Conservation (phyloP, 1,284 basidiomycete species). For the Tylopilus orsonianus region DNA sequence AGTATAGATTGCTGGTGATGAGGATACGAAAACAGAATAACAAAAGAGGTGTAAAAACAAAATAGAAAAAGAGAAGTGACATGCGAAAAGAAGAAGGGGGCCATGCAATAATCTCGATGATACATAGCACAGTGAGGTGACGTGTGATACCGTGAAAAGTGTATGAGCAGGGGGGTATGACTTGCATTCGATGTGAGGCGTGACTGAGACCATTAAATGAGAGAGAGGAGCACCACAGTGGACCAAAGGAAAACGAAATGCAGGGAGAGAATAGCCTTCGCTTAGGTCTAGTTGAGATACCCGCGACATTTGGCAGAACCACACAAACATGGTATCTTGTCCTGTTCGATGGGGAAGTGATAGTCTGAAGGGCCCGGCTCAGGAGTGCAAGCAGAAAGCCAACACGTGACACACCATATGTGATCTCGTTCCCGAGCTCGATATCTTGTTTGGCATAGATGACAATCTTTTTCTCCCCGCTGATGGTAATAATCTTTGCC, state of each 20-base stretch:
- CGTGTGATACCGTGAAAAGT: background rate
- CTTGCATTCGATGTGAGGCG: constrained; percentile 12
- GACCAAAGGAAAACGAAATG: background rate
- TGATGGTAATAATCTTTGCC: constrained; percentile 98
- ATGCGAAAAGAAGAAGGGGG: background rate
- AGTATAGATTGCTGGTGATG: constrained; percentile 24
- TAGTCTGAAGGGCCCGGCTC: constrained; percentile 57
- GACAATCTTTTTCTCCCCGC: constrained; percentile 98
- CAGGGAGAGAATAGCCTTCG: background rate
- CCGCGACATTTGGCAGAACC: constrained; percentile 86
- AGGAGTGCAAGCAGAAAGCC: background rate
- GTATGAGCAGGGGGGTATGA: constrained; percentile 22
- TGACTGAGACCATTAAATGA: constrained; percentile 10
- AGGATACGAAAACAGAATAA: constrained; percentile 7
- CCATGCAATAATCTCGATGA: constrained; percentile 28
- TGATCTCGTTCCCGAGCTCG: constrained; percentile 92
- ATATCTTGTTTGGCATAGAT: constrained; percentile 97
- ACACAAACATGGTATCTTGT: constrained; percentile 89
- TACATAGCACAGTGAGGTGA: constrained; percentile 29
- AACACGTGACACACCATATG: constrained; percentile 64
- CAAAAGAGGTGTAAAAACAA: background rate
- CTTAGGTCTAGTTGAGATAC: constrained; percentile 71
- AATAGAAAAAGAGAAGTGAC: background rate
- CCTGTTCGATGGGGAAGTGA: constrained; percentile 91
- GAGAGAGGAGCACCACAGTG: background rate